Percentiles rank a stretch among this genome's conserved stretches.
Evolutionary conservation across 2,329 filamentous ascomycete species (phyloP).

Genomic region (Boeremia lycopersici): DNA sequence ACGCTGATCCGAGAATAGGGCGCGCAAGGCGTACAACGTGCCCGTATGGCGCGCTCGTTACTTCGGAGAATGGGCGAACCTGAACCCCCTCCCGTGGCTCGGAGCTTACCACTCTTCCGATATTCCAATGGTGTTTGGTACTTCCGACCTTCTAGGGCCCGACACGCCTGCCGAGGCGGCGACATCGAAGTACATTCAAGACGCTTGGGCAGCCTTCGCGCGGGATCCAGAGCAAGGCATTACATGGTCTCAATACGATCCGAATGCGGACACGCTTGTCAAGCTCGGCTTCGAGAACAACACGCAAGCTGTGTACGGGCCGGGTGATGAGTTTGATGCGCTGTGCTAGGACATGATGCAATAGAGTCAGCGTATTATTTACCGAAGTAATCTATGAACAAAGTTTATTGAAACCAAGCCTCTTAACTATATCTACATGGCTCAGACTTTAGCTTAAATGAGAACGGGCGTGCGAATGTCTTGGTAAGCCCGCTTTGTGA

Average conservation of each 20-base stretch:
- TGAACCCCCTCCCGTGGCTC: constrained; percentile 27
- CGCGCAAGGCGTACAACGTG: constrained; percentile 20
- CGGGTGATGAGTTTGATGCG: constrained; percentile 29
- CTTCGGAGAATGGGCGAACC: constrained; percentile 27
- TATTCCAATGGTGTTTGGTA: constrained; percentile 35
- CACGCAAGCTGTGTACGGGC: constrained; percentile 41
- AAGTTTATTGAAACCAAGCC: background rate
- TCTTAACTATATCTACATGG: background rate
- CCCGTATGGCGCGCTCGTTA: constrained; percentile 27
- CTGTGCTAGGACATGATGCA: constrained; percentile 10
- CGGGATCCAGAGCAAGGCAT: constrained; percentile 34
- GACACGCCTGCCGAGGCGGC: constrained; percentile 30
- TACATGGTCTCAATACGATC: constrained; percentile 25
- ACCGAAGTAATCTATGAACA: background rate
- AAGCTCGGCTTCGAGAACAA: constrained; percentile 28
- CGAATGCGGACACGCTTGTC: constrained; percentile 20
- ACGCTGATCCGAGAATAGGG: constrained; percentile 11
- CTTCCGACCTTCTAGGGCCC: constrained; percentile 21
- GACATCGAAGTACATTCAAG: constrained; percentile 41
- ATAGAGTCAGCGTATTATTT: background rate
- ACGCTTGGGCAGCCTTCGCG: constrained; percentile 39
- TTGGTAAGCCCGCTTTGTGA: background rate
- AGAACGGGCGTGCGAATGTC: background rate
- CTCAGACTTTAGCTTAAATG: background rate
- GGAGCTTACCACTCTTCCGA: constrained; percentile 33